These are phyloP conservation scores for Penstemon newberryi DNA, from an alignment of 257 asterid species.

Conservation along the genomic window DNA sequence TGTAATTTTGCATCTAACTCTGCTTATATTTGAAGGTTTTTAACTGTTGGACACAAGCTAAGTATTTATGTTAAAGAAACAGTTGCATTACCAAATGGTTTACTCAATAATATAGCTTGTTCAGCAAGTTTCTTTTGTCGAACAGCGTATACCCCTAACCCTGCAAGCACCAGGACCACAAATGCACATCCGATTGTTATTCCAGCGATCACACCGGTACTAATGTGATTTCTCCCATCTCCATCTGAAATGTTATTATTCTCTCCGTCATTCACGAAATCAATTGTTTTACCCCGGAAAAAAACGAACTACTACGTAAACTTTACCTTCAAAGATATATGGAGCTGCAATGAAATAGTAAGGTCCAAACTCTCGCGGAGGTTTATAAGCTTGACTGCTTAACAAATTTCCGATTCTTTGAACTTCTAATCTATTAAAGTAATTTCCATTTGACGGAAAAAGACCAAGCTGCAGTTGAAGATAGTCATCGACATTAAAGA, in stretches of 20 bases:
- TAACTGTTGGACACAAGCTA: too few species aligned
- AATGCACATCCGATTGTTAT: conserved; percentile 64
- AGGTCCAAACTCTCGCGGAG: conserved; percentile 88
- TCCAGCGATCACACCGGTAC: conserved; percentile 58
- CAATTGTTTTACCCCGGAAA: background rate
- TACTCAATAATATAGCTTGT: conserved; percentile 71
- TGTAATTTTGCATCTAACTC: too few species aligned
- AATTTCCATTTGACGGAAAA: conserved; percentile 65
- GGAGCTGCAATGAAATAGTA: conserved; percentile 80
- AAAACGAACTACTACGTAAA: background rate
- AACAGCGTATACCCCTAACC: conserved; percentile 62
- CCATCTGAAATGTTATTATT: conserved; percentile 46
- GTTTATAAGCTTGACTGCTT: conserved; percentile 91
- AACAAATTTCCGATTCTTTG: conserved; percentile 74
- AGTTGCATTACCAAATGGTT: conserved; percentile 68
- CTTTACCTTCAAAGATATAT: conserved; percentile 63
- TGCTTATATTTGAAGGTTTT: too few species aligned
- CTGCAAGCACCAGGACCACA: conserved; percentile 63
- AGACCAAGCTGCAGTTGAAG: conserved; percentile 80
- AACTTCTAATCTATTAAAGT: conserved; percentile 69
- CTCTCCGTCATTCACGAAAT: background rate
- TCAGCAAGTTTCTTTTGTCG: conserved; percentile 84
- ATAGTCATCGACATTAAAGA: conserved; percentile 82
- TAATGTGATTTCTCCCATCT: conserved; percentile 40
- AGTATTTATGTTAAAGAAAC: too few species aligned